These are phyloP conservation scores for Puya raimondii DNA, from an alignment of 176 grass and related monocot species.

Conservation along the genomic window DNA sequence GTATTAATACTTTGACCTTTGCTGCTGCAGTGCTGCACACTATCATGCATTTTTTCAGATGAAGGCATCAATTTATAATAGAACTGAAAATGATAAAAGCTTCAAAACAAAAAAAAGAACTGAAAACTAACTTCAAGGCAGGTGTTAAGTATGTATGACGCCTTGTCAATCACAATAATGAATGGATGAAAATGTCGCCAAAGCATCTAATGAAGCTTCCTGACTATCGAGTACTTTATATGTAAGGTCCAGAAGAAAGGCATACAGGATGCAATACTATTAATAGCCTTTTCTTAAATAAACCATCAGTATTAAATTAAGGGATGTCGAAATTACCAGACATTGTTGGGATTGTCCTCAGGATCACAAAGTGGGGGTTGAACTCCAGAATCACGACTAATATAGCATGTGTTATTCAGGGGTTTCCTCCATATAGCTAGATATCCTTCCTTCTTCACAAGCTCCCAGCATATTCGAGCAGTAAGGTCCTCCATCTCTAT, in stretches of 20 bases:
- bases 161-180: background rate
- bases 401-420: slow-evolving; percentile 64
- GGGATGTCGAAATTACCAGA: slow-evolving; percentile 42
- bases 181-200: background rate
- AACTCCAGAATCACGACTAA: slow-evolving; percentile 35
- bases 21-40: background rate
- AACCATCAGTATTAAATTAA: slow-evolving; percentile 2
- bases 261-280: background rate
- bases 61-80: background rate
- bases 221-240: background rate
- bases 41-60: background rate
- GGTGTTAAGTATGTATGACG: background rate
- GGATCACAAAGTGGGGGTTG: slow-evolving; percentile 62
- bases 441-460: slow-evolving; percentile 92
- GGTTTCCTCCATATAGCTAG: slow-evolving; percentile 90
- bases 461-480: slow-evolving; percentile 64
- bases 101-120: background rate
- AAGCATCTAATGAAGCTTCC: background rate
- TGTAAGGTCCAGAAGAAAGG: background rate
- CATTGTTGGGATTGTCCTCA: slow-evolving; percentile 59
- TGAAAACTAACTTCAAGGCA: background rate
- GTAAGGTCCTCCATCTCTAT: slow-evolving; percentile 91
- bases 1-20: background rate
- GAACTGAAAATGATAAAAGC: background rate
- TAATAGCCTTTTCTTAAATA: background rate